Evolutionary conservation across 768 basidiomycete species (phyloP).

Genomic region (Rossbeevera mucosa): DNA sequence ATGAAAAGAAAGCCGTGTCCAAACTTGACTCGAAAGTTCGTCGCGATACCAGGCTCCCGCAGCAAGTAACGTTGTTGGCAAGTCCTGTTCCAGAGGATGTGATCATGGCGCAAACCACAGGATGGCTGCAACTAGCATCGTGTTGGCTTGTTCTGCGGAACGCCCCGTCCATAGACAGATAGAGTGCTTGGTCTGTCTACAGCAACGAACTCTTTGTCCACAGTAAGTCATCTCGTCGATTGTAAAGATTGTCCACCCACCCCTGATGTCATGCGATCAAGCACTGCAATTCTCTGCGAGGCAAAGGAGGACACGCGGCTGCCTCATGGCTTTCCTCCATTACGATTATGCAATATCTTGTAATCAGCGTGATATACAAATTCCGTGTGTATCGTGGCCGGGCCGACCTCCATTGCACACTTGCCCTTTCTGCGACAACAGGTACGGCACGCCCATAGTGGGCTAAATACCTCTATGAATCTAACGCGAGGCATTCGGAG

Average conservation of each 20-base stretch:
- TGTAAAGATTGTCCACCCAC: conserved; percentile 18
- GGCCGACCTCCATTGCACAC: conserved; percentile 15
- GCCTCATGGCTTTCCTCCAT: conserved; percentile 23
- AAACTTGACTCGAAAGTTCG: not conserved
- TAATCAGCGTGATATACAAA: conserved; percentile 5
- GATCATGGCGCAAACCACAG: conserved; percentile 14
- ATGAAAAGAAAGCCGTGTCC: conserved; percentile 7
- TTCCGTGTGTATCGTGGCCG: not conserved
- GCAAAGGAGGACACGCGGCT: conserved; percentile 19
- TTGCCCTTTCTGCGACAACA: conserved; percentile 3
- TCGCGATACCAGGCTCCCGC: not conserved
- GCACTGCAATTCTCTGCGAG: conserved; percentile 13
- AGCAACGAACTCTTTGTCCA: conserved; percentile 10
- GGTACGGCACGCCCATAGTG: conserved; percentile 9
- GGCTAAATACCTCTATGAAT: not conserved
- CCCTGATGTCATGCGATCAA: conserved; percentile 15
- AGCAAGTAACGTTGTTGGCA: not conserved
- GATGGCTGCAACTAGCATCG: conserved; percentile 9
- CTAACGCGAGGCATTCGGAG: conserved; percentile 2
- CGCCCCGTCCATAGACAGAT: not conserved
- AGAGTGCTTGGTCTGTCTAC: not conserved
- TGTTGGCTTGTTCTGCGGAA: conserved; percentile 2
- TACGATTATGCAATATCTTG: conserved; percentile 11
- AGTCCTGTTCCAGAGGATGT: not conserved
- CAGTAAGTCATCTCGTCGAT: conserved; percentile 12